These are phyloP conservation scores for Aspergillus ochraceoroseus DNA, from an alignment of 2,329 filamentous ascomycete genomes.

Conservation along the genomic window DNA sequence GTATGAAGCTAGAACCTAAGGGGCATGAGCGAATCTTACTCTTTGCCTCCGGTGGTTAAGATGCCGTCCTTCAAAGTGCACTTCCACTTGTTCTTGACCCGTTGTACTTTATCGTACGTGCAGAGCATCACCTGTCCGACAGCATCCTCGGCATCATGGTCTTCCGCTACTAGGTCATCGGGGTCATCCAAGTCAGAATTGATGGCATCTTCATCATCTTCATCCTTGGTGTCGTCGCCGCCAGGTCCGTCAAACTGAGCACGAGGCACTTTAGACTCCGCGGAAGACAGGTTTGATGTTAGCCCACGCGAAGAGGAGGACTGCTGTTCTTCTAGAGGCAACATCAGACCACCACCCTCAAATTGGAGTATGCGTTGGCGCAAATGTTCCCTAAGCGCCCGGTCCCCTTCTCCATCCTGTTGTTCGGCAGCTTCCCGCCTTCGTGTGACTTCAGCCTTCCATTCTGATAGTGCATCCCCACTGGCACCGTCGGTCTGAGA, in stretches of 20 bases:
- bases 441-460: constrained; percentile 45
- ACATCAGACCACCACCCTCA: constrained; percentile 46
- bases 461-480: constrained; percentile 56
- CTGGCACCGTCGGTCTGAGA: constrained; percentile 72
- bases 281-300: constrained; percentile 11
- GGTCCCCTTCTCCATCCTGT: constrained; percentile 36
- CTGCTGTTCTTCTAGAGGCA: constrained; percentile 40
- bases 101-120: constrained; percentile 98
- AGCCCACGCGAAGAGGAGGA: constrained; percentile 37
- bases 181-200: constrained; percentile 97
- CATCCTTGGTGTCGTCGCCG: constrained; percentile 52
- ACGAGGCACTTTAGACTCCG: constrained; percentile 23
- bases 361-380: constrained; percentile 39
- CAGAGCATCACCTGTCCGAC: constrained; percentile 92
- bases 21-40: constrained; percentile 50
- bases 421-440: constrained; percentile 39
- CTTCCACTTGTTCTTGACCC: constrained; percentile 99
- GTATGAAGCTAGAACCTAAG: constrained; percentile 7
- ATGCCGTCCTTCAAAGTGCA: constrained; percentile 97
- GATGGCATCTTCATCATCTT: constrained; percentile 86
- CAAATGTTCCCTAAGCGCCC: constrained; percentile 42
- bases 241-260: constrained; percentile 56
- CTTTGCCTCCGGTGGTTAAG: constrained; percentile 84
- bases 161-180: constrained; percentile 76
- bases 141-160: constrained; percentile 80